Evolutionary conservation across 2,329 filamentous ascomycete species (phyloP), one percentile per base, ranked within the genome.

Genomic region (Nigrospora oryzae): DNA sequence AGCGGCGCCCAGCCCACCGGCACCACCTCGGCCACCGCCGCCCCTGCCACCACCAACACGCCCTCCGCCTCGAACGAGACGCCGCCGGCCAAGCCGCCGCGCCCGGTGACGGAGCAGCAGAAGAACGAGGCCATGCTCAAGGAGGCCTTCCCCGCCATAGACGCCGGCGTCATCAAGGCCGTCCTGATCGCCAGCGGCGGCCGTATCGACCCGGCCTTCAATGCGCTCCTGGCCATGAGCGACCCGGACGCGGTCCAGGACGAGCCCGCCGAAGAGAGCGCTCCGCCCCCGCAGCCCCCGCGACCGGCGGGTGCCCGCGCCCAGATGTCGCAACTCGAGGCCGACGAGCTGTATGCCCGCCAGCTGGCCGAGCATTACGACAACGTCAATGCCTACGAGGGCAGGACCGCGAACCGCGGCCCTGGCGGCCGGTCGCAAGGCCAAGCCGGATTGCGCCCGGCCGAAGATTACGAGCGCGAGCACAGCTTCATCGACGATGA

Each of bases 401-500:
- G 69, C 14, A 71, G 77, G 49, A 78, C 75, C 2, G 68, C 69
- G 43, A 76, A 69, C 56, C 67, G 68, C 36, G 57, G 62, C 43
- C 54, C 54, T 12, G 53, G 54, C 34, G 43, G 53, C n/a, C 73
- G 67, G 48, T 62, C 73, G 58, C 68, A 71, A 54, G 65, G 71
- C 47, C 23, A 28, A 10, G 73, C 71, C n/a, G 73, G 74, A 32
- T 60, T 76, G 40, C 72, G 73, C 51, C 73, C 74, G 43, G 75
- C 78, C 54, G 74, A 79, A 50, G 63, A 72, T 49, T 72, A 81
- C 34, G 81, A 88, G 41, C 79, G 78, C 40, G 89, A 95, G 56
- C 85, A 85, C 58, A 96, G 81, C 69, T 98, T 98, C 65, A 80
- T 97, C 55, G 93, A 98, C 56, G 93, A 98, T 57, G 93, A 98